Base-by-base conservation (phyloP, 2,329 filamentous ascomycete genomes). In the Ophiostoma australiae region DNA sequence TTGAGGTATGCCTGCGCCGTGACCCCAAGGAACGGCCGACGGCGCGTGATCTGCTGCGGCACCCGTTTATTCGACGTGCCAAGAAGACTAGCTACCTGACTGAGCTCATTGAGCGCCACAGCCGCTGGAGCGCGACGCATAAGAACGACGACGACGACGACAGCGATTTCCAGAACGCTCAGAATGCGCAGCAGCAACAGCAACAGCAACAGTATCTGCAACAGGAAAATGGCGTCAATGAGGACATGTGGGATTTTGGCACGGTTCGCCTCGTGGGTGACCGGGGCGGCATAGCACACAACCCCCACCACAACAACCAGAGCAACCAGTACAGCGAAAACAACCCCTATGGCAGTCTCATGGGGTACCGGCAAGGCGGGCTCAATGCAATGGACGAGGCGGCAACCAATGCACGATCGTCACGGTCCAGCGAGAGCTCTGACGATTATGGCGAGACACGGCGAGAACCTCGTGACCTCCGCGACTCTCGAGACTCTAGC, bases 191-290 rank as follows among this genome's bases (percentile, higher is more conserved):
- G 37, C 82, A 74, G 80, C 84, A 67, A 80, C 84, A 71, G 77
- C 80, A 69, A 76, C 79, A 73, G 31, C 80, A 69, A 76, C 79
- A 74, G 35, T 69, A 72, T 20, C 23, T 55, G 15, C 55, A 68
- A 2, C 79, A 81, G n/a, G 80, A 39, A 1, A 20, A 48, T 13
- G 48, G 27, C 5, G 82, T 87, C 8, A 85, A 90, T 73, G 92
- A 97, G 78, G 95, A 98, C 79, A 88, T 98, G 78, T 99, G 95
- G 95, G 95, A 99, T 79, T 99, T 99, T 82, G 95, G 95, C 63
- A 99, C 95, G 0, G 92, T 99, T 69, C 87, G 94, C 71, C 89
- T 96, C 6, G 89, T 90, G n/a, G 87, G 86, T 41, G 88, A 90
- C 70, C 85, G 87, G 37, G 88, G 89, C 73, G 85, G 84, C 39